A percentile compares a stretch with the other conserved stretches of the same genome.
Conservation (phyloP, 2,329 filamentous ascomycete species). For the Aureobasidium musti region DNA sequence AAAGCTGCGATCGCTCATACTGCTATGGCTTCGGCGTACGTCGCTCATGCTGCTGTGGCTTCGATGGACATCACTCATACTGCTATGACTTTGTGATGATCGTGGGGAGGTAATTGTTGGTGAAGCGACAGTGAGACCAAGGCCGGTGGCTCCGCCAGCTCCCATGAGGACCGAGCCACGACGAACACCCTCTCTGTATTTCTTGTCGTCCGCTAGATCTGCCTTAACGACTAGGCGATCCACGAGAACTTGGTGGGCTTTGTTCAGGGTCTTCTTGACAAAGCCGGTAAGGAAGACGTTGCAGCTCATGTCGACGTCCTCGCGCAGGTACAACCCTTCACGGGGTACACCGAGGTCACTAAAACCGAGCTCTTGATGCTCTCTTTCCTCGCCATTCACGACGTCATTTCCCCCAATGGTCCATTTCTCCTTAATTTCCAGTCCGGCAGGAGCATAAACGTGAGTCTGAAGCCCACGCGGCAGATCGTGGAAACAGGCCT, state of each 20-base stretch:
- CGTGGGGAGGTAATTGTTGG: constrained; percentile 9
- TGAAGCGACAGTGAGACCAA: neutral
- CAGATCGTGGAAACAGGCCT: constrained; percentile 76
- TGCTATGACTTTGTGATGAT: constrained; percentile 3
- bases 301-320: constrained; percentile 82
- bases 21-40: constrained; percentile 5
- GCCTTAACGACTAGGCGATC: constrained; percentile 45
- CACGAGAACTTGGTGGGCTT: constrained; percentile 70
- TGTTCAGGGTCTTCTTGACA: constrained; percentile 79
- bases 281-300: constrained; percentile 74
- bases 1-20: constrained; percentile 19
- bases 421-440: constrained; percentile 80
- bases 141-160: neutral
- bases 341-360: constrained; percentile 58
- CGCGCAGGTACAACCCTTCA: constrained; percentile 75
- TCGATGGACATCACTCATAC: constrained; percentile 11
- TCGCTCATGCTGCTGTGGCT: constrained; percentile 16
- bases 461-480: constrained; percentile 76
- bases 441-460: constrained; percentile 76
- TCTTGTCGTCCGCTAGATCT: constrained; percentile 31
- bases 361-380: constrained; percentile 61
- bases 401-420: constrained; percentile 69
- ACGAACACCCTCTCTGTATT: constrained; percentile 26
- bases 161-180: neutral
- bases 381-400: constrained; percentile 56